Evolutionary conservation across 495 filamentous ascomycete species (phyloP).

Genomic region (Xanthoparmelia taractica): DNA sequence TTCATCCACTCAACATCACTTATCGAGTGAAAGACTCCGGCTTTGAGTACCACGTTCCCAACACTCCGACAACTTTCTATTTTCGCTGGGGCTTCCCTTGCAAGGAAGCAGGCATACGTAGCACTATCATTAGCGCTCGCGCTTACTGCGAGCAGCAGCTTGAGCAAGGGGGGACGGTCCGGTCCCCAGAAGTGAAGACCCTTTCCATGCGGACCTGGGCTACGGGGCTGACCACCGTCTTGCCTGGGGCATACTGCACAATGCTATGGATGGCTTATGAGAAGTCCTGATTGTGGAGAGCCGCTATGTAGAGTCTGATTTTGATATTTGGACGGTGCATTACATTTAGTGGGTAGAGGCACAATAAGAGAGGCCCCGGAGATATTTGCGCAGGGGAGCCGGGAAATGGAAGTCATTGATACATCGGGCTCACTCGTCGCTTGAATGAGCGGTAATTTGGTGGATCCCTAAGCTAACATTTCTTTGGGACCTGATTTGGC

Average conservation of each 20-base stretch:
- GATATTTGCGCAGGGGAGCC: not conserved
- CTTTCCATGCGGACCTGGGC: constrained; percentile 2
- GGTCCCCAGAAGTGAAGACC: not conserved
- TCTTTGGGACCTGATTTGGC: not conserved
- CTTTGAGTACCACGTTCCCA: not conserved
- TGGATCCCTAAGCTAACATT: not conserved
- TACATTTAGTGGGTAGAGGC: constrained; percentile 4
- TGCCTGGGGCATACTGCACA: not conserved
- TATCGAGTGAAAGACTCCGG: not conserved
- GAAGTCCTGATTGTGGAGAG: not conserved
- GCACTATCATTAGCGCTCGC: not conserved
- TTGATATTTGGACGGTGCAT: not conserved
- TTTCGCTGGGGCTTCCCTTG: not conserved
- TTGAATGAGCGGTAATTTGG: not conserved
- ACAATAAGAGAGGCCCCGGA: not conserved
- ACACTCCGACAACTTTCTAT: not conserved
- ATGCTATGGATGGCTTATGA: not conserved
- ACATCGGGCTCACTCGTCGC: not conserved
- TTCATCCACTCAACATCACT: not conserved
- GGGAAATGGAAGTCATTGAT: not conserved
- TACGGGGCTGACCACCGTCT: constrained; percentile 1
- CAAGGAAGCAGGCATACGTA: not conserved
- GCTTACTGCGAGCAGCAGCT: not conserved
- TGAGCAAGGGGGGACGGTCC: not conserved
- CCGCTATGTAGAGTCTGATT: not conserved